These are phyloP conservation scores for Curvularia lunata DNA, from an alignment of 2,329 filamentous ascomycete species.

Conservation along the genomic window DNA sequence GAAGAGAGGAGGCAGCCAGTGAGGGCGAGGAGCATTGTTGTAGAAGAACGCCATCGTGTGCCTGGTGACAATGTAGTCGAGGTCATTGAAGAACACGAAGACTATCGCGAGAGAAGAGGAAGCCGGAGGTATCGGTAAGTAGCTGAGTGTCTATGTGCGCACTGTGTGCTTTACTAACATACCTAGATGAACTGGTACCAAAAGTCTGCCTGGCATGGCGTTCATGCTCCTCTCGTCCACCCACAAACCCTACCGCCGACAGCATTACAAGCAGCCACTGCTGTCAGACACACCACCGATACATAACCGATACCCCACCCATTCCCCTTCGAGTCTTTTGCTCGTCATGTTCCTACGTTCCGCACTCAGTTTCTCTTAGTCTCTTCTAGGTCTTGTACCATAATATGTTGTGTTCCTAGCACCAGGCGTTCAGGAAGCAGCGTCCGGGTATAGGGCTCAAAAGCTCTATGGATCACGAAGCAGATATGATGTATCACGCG, in stretches of 20 bases:
- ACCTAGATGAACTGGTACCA: conserved; percentile 10
- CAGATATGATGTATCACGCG: not conserved
- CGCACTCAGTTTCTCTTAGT: not conserved
- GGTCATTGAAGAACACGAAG: conserved; percentile 63
- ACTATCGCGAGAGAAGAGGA: conserved; percentile 46
- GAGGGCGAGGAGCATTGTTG: conserved; percentile 49
- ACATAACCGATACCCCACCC: conserved; percentile 13
- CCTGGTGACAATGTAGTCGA: conserved; percentile 63
- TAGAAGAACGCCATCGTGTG: conserved; percentile 54
- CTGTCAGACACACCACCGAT: conserved; percentile 5
- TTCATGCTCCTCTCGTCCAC: not conserved
- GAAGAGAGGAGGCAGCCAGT: conserved; percentile 45
- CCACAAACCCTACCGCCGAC: not conserved
- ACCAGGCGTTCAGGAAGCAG: conserved; percentile 14
- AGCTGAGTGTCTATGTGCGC: rapidly evolving
- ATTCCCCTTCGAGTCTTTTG: not conserved
- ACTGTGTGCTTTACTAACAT: not conserved
- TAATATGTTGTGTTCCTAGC: conserved; percentile 11
- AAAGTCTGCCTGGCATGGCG: not conserved
- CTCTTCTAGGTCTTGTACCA: conserved; percentile 14
- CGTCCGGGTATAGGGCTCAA: conserved; percentile 1
- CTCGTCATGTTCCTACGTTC: not conserved
- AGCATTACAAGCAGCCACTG: conserved; percentile 1
- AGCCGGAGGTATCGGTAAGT: conserved; percentile 58
- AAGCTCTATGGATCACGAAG: not conserved